phyloP scores from a whole-genome alignment of 2,329 filamentous ascomycete species.

The Blastomyces gilchristii region DNA sequence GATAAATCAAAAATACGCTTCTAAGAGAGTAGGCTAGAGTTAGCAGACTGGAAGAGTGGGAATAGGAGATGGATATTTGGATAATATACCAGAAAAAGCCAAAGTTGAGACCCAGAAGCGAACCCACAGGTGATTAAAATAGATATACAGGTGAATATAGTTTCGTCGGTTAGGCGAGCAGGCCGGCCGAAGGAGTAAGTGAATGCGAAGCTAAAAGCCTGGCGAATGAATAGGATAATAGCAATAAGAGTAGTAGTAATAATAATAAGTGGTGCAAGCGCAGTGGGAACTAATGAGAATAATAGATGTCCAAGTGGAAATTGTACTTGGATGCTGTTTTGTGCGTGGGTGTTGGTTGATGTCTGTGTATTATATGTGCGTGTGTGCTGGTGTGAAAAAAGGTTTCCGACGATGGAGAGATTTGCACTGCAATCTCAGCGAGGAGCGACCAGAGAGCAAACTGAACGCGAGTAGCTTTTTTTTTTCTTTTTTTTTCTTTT shows the following conservation, averaged over 20 bases:
- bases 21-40: not conserved
- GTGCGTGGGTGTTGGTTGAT: not conserved
- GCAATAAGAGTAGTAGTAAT: constrained; percentile 1
- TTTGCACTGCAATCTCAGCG: constrained; percentile 15
- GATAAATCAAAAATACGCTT: not conserved
- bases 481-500: no score
- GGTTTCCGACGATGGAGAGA: constrained; percentile 5
- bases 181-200: not conserved
- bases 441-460: constrained; percentile 7
- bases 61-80: not conserved
- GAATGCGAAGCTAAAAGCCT: not conserved
- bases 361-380: not conserved
- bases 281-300: not conserved
- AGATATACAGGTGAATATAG: constrained; percentile 13
- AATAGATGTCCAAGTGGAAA: constrained; percentile 1
- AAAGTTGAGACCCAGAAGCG: constrained; percentile 4
- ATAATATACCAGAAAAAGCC: constrained; percentile 1
- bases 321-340: not conserved
- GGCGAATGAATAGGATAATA: not conserved
- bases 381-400: not conserved
- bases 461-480: not conserved
- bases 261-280: no score
- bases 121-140: constrained; percentile 14
- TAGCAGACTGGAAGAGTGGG: not conserved
- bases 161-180: not conserved